These are phyloP conservation scores for Fibroporia radiculosa DNA, from an alignment of 768 basidiomycete species.

Conservation along the genomic window DNA sequence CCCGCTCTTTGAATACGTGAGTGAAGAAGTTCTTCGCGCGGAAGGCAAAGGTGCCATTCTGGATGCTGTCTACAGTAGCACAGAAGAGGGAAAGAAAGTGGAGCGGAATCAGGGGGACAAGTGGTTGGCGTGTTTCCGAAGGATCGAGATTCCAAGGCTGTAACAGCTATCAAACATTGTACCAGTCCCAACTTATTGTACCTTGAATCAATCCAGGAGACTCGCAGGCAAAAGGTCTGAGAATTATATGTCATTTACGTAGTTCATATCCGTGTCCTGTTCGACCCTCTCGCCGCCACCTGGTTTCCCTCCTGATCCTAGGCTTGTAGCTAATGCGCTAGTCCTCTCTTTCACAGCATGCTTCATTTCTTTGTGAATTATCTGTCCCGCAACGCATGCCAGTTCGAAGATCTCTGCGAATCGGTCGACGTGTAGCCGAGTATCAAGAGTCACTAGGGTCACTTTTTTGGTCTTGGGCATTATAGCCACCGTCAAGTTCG, in stretches of 20 bases:
- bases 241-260: slow-evolving; percentile 1
- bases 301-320: slow-evolving; percentile 39
- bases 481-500: slow-evolving; percentile 80
- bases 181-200: neutral
- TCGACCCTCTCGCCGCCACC: slow-evolving; percentile 17
- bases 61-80: slow-evolving; percentile 77
- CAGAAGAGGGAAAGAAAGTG: slow-evolving; percentile 97
- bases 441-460: slow-evolving; percentile 89
- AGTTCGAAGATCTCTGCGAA: slow-evolving; percentile 85
- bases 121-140: slow-evolving; percentile 85
- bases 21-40: slow-evolving; percentile 65
- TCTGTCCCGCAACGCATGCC: slow-evolving; percentile 68
- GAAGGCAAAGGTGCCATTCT: slow-evolving; percentile 71
- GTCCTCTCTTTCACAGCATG: slow-evolving; percentile 59
- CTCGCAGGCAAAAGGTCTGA: neutral
- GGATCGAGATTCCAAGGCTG: slow-evolving; percentile 33
- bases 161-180: slow-evolving; percentile 4
- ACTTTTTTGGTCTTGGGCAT: slow-evolving; percentile 84
- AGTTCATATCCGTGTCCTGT: slow-evolving; percentile 19
- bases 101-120: slow-evolving; percentile 87
- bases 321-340: slow-evolving; percentile 49
- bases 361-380: slow-evolving; percentile 83
- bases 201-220: neutral
- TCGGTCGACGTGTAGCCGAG: slow-evolving; percentile 84
- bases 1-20: slow-evolving; percentile 78